phyloP scores from a whole-genome alignment of 345 rosid genomes.

The Gossypium anomalum region DNA sequence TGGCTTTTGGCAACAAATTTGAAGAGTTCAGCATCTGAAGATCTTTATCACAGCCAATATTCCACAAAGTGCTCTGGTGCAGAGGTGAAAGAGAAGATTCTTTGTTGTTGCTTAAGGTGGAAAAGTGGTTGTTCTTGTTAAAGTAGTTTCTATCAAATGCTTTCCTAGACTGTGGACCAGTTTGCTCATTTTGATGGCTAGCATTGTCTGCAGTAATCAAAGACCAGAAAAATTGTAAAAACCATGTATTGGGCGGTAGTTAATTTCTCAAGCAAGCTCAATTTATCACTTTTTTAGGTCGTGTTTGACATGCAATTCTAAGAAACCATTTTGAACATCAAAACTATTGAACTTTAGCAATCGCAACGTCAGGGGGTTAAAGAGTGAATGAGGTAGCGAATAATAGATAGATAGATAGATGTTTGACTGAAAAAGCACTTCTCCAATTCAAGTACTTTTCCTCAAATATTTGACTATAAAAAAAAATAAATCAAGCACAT shows the following conservation, averaged over 20 bases:
- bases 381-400: background rate
- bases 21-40: conserved; percentile 15
- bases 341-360: background rate
- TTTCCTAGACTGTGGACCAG: conserved; percentile 13
- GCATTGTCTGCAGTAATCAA: conserved; percentile 14
- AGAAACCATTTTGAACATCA: background rate
- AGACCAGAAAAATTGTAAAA: conserved; percentile 6
- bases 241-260: conserved; percentile 8
- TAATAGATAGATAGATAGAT: background rate
- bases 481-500: background rate
- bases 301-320: background rate
- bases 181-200: conserved; percentile 16
- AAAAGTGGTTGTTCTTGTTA: conserved; percentile 19
- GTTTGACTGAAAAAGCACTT: background rate
- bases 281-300: conserved; percentile 4
- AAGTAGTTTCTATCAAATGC: conserved; percentile 11
- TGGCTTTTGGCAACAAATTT: conserved; percentile 2
- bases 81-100: conserved; percentile 16
- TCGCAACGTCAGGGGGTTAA: background rate
- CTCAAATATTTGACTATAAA: background rate
- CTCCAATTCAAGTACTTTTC: background rate
- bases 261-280: conserved; percentile 2
- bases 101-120: conserved; percentile 21
- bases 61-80: conserved; percentile 4
- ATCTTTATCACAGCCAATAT: conserved; percentile 14